Conservation (phyloP, 2,329 filamentous ascomycete species). For the Orbilia brochopaga region DNA sequence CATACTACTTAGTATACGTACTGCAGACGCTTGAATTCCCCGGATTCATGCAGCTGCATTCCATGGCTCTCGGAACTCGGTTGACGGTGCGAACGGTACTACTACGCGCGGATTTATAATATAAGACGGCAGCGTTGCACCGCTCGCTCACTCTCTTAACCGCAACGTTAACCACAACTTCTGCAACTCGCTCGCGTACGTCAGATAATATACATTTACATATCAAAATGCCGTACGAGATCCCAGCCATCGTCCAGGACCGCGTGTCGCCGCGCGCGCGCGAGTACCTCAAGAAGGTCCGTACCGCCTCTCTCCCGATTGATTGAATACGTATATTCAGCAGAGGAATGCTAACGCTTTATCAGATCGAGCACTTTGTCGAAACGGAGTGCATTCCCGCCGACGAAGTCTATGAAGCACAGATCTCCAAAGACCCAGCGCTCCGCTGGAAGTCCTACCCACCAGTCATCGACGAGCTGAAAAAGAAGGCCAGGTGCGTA, state of each 20-base stretch:
- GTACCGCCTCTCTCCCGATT: not conserved
- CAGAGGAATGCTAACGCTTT: not conserved
- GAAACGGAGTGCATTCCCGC: slow-evolving; percentile 75
- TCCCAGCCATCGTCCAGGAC: slow-evolving; percentile 54
- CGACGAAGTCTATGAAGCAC: slow-evolving; percentile 53
- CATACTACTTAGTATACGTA: not conserved
- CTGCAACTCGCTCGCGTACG: slow-evolving; percentile 1
- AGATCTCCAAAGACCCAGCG: slow-evolving; percentile 53
- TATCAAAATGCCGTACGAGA: slow-evolving; percentile 43
- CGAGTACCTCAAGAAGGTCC: slow-evolving; percentile 54
- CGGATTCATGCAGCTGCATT: not conserved
- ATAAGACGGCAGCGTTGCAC: too few species aligned
- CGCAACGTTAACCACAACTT: slow-evolving; percentile 1
- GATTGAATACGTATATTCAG: not conserved
- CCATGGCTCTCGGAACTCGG: too few species aligned
- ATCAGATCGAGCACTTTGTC: slow-evolving; percentile 86
- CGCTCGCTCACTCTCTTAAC: not conserved
- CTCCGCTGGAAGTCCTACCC: slow-evolving; percentile 69
- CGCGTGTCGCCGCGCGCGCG: slow-evolving; percentile 54
- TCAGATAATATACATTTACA: not conserved
- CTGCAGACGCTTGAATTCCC: not conserved
- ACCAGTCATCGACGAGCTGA: slow-evolving; percentile 82
- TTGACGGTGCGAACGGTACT: too few species aligned
- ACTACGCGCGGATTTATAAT: too few species aligned
- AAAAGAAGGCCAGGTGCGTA: slow-evolving; percentile 71